Conservation (phyloP, 177 flowering plant genomes). For the Vitis hybrid region DNA sequence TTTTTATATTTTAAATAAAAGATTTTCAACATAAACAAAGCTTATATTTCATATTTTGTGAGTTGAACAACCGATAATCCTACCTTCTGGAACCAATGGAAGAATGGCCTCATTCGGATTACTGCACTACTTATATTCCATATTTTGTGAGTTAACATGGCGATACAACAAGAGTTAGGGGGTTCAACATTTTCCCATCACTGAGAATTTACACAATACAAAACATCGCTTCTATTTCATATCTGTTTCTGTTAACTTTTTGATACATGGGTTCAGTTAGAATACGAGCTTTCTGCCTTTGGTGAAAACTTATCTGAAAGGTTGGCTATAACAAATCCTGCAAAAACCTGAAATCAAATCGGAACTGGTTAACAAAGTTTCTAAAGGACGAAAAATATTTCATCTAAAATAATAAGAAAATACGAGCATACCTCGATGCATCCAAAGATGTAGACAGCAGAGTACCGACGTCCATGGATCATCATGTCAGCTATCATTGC, state of each 20-base stretch:
- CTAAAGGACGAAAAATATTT: background rate
- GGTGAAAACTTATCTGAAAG: conserved; percentile 39
- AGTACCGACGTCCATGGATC: conserved; percentile 59
- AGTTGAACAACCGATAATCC: no score
- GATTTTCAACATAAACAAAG: no score
- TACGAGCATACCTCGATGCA: conserved; percentile 48
- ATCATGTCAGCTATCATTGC: conserved; percentile 75
- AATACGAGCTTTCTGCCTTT: conserved; percentile 6
- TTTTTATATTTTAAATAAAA: no score
- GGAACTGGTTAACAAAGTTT: background rate
- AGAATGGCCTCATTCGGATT: no score
- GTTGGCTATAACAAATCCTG: conserved; percentile 61
- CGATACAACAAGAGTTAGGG: no score
- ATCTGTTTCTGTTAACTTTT: no score
- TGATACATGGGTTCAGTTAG: background rate
- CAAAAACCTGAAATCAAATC: conserved; percentile 46
- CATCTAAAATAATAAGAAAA: background rate
- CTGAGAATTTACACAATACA: background rate
- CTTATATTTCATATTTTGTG: no score
- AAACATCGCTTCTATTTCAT: no score
- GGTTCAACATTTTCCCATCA: background rate
- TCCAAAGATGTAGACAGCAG: conserved; percentile 56
- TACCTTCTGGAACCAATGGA: no score
- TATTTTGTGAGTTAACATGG: no score
- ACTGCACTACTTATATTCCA: no score